phyloP scores from a whole-genome alignment of 257 asterid genomes.

The Nicotiana benthamiana region DNA sequence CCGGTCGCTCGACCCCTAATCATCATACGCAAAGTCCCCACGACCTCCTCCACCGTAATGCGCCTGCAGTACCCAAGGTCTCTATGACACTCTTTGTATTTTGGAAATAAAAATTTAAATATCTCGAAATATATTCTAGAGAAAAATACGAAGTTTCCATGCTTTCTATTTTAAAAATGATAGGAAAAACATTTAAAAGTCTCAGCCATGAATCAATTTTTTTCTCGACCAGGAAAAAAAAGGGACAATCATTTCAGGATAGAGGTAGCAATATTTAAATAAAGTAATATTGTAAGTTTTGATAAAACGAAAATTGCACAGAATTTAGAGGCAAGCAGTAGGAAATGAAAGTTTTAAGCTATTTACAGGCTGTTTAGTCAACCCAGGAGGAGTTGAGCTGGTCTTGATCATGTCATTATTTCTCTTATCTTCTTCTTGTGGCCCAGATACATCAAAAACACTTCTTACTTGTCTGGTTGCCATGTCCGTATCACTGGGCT shows the following conservation, averaged over 20 bases:
- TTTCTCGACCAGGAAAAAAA: not conserved
- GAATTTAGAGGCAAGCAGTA: not conserved
- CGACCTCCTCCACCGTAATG: too few species aligned
- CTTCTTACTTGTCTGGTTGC: slow-evolving; percentile 28
- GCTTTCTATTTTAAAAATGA: not conserved
- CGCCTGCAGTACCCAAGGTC: too few species aligned
- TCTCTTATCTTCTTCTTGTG: slow-evolving; percentile 18
- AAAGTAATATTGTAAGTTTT: not conserved
- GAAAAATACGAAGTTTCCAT: not conserved
- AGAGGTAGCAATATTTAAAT: not conserved
- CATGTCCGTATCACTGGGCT: slow-evolving; percentile 33
- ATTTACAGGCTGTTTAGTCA: slow-evolving; percentile 53
- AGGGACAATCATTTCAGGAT: not conserved
- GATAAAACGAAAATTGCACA: not conserved
- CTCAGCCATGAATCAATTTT: not conserved
- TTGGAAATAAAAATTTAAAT: not conserved
- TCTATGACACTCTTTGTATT: too few species aligned
- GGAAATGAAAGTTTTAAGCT: not conserved
- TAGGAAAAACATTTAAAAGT: not conserved
- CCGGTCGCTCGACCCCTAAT: too few species aligned
- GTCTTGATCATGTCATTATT: slow-evolving; percentile 14
- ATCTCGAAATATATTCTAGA: not conserved
- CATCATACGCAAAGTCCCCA: too few species aligned
- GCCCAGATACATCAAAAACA: slow-evolving; percentile 17
- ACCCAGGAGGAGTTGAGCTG: slow-evolving; percentile 29